Evolutionary conservation across 495 filamentous ascomycete genomes (phyloP).

Genomic region (Penicillium odoratum): DNA sequence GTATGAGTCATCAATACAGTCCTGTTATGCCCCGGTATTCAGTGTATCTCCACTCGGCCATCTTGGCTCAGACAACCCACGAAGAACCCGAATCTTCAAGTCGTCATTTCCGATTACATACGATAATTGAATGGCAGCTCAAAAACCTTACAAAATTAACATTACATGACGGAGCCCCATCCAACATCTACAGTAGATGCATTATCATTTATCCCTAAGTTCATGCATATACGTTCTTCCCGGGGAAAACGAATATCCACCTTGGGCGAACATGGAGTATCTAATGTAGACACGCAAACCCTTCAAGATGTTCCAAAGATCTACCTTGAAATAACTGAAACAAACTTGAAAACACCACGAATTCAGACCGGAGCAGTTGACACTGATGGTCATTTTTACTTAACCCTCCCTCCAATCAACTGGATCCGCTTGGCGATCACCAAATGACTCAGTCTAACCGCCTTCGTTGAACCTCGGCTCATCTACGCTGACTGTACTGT

Average conservation of each 20-base stretch:
- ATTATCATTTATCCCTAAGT: background rate
- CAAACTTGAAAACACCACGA: constrained; percentile 8
- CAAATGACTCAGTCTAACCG: constrained; percentile 24
- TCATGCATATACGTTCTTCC: background rate
- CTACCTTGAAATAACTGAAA: background rate
- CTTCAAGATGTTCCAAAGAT: background rate
- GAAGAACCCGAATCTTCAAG: constrained; percentile 3
- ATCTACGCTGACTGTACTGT: constrained; percentile 10
- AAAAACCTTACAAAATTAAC: background rate
- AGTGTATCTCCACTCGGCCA: constrained; percentile 19
- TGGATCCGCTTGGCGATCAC: constrained; percentile 10
- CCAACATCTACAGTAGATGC: background rate
- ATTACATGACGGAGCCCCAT: background rate
- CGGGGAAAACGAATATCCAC: background rate
- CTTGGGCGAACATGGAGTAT: background rate
- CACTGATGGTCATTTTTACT: background rate
- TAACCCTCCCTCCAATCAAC: constrained; percentile 9
- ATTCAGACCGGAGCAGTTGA: constrained; percentile 16
- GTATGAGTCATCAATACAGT: constrained; percentile 25
- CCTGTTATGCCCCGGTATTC: constrained; percentile 36
- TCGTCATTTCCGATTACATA: background rate
- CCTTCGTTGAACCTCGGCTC: constrained; percentile 30
- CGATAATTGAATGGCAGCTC: background rate
- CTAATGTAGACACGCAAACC: background rate
- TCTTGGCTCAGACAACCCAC: constrained; percentile 1